Evolutionary conservation across 192 early-diverging fungal genomes (phyloP).

Genomic region (Backusella psychrophila): DNA sequence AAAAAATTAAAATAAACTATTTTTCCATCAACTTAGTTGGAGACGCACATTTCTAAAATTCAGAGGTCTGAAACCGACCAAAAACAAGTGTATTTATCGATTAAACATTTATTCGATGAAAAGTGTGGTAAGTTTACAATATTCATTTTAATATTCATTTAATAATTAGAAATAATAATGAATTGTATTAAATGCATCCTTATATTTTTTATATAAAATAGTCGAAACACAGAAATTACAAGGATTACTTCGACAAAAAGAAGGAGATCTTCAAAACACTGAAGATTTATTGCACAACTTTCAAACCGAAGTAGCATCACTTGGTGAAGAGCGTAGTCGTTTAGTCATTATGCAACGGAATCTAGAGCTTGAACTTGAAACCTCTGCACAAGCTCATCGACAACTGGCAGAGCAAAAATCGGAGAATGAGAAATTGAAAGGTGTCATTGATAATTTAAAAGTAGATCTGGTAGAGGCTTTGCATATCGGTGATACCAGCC

Average conservation of each 20-base stretch:
- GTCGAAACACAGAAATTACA: slow-evolving; percentile 43
- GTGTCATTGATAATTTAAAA: slow-evolving; percentile 37
- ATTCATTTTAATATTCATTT: not conserved
- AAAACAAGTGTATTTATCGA: slow-evolving; percentile 37
- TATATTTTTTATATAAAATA: not conserved
- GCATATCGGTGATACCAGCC: not conserved
- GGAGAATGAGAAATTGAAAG: slow-evolving; percentile 36
- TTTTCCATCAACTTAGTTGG: slow-evolving; percentile 23
- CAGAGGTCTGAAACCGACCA: slow-evolving; percentile 33
- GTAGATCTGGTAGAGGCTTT: slow-evolving; percentile 36
- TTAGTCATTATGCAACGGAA: slow-evolving; percentile 29
- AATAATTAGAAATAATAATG: not conserved
- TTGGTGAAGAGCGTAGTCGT: slow-evolving; percentile 36
- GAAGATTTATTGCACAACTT: slow-evolving; percentile 23
- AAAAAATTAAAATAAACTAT: not conserved
- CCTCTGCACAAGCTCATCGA: slow-evolving; percentile 30
- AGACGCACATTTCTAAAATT: slow-evolving; percentile 37
- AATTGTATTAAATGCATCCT: not conserved
- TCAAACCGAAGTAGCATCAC: slow-evolving; percentile 21
- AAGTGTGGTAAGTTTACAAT: slow-evolving; percentile 34
- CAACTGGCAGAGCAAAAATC: slow-evolving; percentile 37
- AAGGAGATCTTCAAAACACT: slow-evolving; percentile 27
- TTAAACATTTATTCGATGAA: slow-evolving; percentile 39
- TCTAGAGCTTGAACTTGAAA: slow-evolving; percentile 26
- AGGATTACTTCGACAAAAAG: slow-evolving; percentile 32